These are phyloP conservation scores for Zymoseptoria brevis DNA, from an alignment of 2,329 filamentous ascomycete species.

Conservation along the genomic window DNA sequence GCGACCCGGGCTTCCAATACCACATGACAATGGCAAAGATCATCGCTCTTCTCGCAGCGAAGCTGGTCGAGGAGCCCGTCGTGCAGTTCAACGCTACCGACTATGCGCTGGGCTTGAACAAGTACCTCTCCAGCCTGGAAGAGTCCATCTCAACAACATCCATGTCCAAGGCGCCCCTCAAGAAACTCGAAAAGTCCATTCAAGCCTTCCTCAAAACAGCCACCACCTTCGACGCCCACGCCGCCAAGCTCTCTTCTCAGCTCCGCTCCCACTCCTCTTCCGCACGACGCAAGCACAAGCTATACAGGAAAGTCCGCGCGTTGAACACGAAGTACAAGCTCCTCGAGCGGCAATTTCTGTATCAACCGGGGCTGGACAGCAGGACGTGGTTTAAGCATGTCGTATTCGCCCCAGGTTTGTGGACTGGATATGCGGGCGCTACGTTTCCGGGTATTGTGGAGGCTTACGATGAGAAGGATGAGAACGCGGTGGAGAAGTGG, in stretches of 20 bases:
- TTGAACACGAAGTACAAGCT: slow-evolving; percentile 78
- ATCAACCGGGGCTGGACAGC: slow-evolving; percentile 66
- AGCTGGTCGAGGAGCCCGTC: slow-evolving; percentile 41
- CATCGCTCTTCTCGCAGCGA: slow-evolving; percentile 39
- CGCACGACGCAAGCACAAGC: slow-evolving; percentile 39
- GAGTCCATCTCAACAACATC: slow-evolving; percentile 21
- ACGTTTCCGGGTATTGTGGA: slow-evolving; percentile 60
- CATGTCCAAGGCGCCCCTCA: slow-evolving; percentile 30
- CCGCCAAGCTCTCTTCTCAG: slow-evolving; percentile 27
- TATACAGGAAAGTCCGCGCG: slow-evolving; percentile 41
- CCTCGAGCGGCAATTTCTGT: slow-evolving; percentile 73
- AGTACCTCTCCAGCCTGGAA: slow-evolving; percentile 35
- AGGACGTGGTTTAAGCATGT: slow-evolving; percentile 90
- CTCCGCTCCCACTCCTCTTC: slow-evolving; percentile 40
- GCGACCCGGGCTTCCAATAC: slow-evolving; percentile 56
- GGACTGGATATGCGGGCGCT: slow-evolving; percentile 81
- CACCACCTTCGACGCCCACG: slow-evolving; percentile 44
- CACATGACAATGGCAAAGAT: slow-evolving; percentile 45
- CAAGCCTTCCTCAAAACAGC: slow-evolving; percentile 42
- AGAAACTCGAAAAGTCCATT: slow-evolving; percentile 43
- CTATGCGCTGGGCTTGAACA: slow-evolving; percentile 36
- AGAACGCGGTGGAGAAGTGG: slow-evolving; percentile 37
- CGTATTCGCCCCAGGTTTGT: slow-evolving; percentile 81
- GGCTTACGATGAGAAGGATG: slow-evolving; percentile 44
- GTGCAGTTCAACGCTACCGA: slow-evolving; percentile 41